Base-by-base conservation (phyloP, 768 basidiomycete species). In the Punctularia strigosozonata region DNA sequence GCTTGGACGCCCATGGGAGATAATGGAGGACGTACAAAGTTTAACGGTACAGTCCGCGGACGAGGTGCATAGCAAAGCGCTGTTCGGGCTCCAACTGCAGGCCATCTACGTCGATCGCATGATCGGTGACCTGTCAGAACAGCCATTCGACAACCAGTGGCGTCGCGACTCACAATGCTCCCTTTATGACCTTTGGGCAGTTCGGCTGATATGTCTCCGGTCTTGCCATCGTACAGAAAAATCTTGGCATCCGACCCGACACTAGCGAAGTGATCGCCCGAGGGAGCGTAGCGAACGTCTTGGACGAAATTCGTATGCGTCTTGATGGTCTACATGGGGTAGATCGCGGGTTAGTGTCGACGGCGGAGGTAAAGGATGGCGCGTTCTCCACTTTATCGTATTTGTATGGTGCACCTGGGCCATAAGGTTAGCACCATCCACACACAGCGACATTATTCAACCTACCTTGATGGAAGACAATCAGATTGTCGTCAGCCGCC, bases 221-320 rank as follows among this genome's bases (percentile, higher is more conserved):
- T 79, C 57, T 84, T 83, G 20, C 94, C 94, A 41, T 92, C 87
- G 54, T 92, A 94, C 10, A 97, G 50, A 63, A 95, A 85, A 17
- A 85, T 60, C 62, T 82, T 94, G 22, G 68, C 71, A 55, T 98
- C 94, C 4, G 86, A 83, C 17, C 89, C 94, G 25, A 86, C 89
- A 42, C 87, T 90, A 12, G 76, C 82, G 52, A 97, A 92, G 31
- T 77, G 63, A 30, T 81, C 75, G 2, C 94, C 94, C 6, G 80
- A 80, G 0, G 79, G 77, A 0, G 89, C 69, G 53, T 78, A 97
- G 39, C 76, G 73, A 25, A 97, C 74, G 43, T 94, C 89, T 59
- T 94, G 88, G 13, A 97, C 85, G 51, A 92, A 95, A 55, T 83
- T 87, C 12, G 79, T 82, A 55, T 98, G 94, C 2, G 80, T 82